Evolutionary conservation across 192 early-diverging fungal species (phyloP).

Genomic region (Globomyces pollinis-pini): DNA sequence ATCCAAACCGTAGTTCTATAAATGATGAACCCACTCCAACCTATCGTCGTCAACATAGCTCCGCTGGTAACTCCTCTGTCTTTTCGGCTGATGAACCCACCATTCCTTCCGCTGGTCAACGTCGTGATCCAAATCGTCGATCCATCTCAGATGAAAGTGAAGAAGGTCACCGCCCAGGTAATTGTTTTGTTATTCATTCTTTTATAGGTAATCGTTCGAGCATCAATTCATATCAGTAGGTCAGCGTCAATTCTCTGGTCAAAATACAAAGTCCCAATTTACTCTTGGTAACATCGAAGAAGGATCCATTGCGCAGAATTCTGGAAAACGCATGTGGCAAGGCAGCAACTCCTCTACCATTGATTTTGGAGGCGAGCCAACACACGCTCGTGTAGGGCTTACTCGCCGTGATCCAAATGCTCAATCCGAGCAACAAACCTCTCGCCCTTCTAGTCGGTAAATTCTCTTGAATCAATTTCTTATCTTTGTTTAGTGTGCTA

Average conservation of each 20-base stretch:
- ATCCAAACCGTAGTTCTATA: slow-evolving; percentile 14
- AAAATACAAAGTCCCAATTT: background rate
- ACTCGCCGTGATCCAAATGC: slow-evolving; percentile 6
- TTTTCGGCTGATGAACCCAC: background rate
- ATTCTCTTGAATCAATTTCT: no score
- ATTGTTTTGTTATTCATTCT: no score
- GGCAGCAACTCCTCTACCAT: background rate
- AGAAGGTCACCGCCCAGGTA: no score
- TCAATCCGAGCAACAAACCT: background rate
- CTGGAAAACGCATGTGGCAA: background rate
- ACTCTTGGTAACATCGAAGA: background rate
- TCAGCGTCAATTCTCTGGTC: background rate
- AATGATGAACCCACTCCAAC: slow-evolving; percentile 21
- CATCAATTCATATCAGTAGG: no score
- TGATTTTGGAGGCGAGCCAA: background rate
- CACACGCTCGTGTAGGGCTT: background rate
- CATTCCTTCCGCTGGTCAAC: background rate
- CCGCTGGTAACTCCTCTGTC: background rate
- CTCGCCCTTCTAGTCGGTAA: background rate
- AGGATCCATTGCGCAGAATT: background rate
- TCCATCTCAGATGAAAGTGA: no score
- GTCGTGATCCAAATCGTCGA: slow-evolving; percentile 34
- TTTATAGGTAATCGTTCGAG: no score
- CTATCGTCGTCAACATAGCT: background rate
- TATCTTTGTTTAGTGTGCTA: no score